These are phyloP conservation scores for Misopates orontium DNA, from an alignment of 257 asterid species.

Conservation along the genomic window DNA sequence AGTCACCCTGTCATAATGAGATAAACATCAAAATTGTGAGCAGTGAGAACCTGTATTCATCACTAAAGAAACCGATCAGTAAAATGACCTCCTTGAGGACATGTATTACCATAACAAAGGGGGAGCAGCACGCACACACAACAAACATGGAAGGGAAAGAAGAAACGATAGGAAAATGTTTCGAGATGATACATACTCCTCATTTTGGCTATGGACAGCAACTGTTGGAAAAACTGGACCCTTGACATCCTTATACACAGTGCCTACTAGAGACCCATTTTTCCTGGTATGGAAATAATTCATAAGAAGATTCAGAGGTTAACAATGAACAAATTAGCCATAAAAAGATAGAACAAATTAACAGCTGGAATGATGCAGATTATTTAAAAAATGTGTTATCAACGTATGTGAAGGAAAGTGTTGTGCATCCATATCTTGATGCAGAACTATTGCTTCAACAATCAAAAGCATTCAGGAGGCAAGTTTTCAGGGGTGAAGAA, in stretches of 20 bases:
- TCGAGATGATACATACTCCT: constrained; percentile 65
- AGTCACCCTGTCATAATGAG: constrained; percentile 63
- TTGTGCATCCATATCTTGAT: too few species aligned
- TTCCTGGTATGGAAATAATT: constrained; percentile 53
- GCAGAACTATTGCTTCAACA: neutral
- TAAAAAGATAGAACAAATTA: neutral
- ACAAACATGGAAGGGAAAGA: constrained; percentile 21
- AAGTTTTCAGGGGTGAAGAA: too few species aligned
- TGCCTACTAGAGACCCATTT: constrained; percentile 81
- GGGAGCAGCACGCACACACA: constrained; percentile 22
- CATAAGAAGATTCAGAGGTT: constrained; percentile 27
- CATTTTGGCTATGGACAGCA: constrained; percentile 95
- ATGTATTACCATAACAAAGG: constrained; percentile 17
- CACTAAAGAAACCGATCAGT: constrained; percentile 20
- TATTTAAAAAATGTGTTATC: too few species aligned
- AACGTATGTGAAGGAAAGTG: too few species aligned
- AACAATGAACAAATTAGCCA: neutral
- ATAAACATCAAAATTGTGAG: constrained; percentile 28
- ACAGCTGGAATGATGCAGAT: neutral
- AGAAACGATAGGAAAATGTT: constrained; percentile 18
- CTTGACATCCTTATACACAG: constrained; percentile 73
- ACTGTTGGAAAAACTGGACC: constrained; percentile 87
- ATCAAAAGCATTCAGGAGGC: neutral
- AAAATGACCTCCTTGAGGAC: constrained; percentile 18
- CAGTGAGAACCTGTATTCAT: constrained; percentile 20